Evolutionary conservation across 257 asterid species (phyloP).

Genomic region (Phtheirospermum japonicum): DNA sequence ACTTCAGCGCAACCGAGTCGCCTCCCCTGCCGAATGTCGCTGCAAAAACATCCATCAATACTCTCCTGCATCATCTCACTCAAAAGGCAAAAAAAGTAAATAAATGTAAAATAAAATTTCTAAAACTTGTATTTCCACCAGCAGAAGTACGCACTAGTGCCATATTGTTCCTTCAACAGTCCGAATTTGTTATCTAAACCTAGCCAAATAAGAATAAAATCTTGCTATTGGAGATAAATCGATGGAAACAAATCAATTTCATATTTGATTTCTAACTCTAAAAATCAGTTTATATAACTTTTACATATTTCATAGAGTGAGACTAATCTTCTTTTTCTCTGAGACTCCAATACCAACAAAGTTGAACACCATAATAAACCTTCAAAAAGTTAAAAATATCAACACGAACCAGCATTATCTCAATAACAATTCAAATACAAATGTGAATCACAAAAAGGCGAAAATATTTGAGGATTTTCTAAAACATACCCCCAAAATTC

Average conservation of each 20-base stretch:
- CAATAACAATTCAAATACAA: not conserved
- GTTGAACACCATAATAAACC: not conserved
- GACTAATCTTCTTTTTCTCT: not conserved
- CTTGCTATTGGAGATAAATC: too few relatives aligned
- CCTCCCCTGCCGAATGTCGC: too few relatives aligned
- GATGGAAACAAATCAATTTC: too few relatives aligned
- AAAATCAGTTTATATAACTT: not conserved
- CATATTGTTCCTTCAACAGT: not conserved
- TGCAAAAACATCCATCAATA: not conserved
- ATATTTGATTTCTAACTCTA: too few relatives aligned
- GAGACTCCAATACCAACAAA: not conserved
- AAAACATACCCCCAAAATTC: conserved; percentile 16
- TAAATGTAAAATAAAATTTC: too few relatives aligned
- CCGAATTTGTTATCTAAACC: not conserved
- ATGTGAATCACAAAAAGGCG: not conserved
- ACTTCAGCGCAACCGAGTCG: too few relatives aligned
- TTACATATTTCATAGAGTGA: not conserved
- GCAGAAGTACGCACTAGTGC: not conserved
- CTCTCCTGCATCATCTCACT: not conserved
- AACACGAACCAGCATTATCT: not conserved
- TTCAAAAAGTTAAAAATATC: not conserved
- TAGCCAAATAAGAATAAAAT: too few relatives aligned
- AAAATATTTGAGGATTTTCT: not conserved
- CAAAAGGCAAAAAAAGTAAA: not conserved
- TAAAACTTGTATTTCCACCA: not conserved